Evolutionary conservation across 2,329 filamentous ascomycete species (phyloP).

Genomic region (Parastagonospora avenae): DNA sequence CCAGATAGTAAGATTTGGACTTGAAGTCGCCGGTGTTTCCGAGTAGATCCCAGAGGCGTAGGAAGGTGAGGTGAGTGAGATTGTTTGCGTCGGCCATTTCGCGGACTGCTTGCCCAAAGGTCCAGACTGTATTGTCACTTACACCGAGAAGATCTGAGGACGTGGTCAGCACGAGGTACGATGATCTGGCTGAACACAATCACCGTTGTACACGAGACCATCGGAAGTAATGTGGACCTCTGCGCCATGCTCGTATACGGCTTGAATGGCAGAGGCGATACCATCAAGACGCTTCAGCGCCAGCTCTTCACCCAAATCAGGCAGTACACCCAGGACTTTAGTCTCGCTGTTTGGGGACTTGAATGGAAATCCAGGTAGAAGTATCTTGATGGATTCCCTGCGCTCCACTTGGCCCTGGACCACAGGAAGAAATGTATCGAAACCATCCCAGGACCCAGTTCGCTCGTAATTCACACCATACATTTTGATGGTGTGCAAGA

Average conservation of each 20-base stretch:
- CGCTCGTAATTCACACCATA: slow-evolving; percentile 33
- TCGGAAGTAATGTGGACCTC: slow-evolving; percentile 52
- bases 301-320: slow-evolving; percentile 52
- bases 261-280: slow-evolving; percentile 48
- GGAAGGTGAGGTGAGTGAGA: slow-evolving; percentile 21
- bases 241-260: slow-evolving; percentile 49
- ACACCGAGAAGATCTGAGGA: slow-evolving; percentile 48
- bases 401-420: slow-evolving; percentile 24
- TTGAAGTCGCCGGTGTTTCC: slow-evolving; percentile 14
- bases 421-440: slow-evolving; percentile 26
- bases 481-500: slow-evolving; percentile 25
- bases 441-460: slow-evolving; percentile 29
- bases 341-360: slow-evolving; percentile 62
- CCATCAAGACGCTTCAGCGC: slow-evolving; percentile 51
- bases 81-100: slow-evolving; percentile 16
- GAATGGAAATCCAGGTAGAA: slow-evolving; percentile 65
- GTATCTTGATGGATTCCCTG: slow-evolving; percentile 27
- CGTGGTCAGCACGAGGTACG: not conserved
- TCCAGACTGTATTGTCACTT: slow-evolving; percentile 50
- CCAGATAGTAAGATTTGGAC: slow-evolving; percentile 24
- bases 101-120: slow-evolving; percentile 34
- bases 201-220: slow-evolving; percentile 50
- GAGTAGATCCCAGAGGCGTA: slow-evolving; percentile 22
- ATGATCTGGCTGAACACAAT: not conserved
- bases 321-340: slow-evolving; percentile 59